Evolutionary conservation across 768 basidiomycete genomes (phyloP), one percentile per base, ranked within the genome.

Genomic region (Gloeopeniophorella convolvens): DNA sequence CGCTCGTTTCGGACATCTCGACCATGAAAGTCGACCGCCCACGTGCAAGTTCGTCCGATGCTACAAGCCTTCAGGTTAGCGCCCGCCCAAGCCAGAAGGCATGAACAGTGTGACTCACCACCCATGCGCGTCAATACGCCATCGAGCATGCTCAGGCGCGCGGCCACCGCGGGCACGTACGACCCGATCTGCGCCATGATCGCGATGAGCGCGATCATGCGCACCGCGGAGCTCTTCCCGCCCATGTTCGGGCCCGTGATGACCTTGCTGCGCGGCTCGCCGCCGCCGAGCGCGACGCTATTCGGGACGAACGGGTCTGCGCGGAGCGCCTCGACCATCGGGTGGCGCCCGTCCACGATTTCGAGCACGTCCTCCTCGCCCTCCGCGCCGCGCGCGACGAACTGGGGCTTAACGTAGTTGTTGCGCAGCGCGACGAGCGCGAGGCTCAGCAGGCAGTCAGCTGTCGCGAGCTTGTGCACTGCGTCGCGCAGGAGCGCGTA

Each of bases 1-100:
- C 89, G 59, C 83, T 85, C 0, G 94, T 96, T 64, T 97, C 93
- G 5, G 85, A 75, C 75, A 98, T 84, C 66, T 99, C 95, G 3
- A 97, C 89, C 94, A 96, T 96, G 65, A 97, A 96, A 0, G 89
- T 98, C 0, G 92, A 95, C 7, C 89, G 80, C 0, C 92, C 92
- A 32, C 85, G 76, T 5, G 82, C 78, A 21, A 97, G 66, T 56
- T 96, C 91, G 63, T 98, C 95, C 9, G 82, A 85, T 0, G 95
- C 95, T 85, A 50, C 11, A 18, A 23, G 35, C 27, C 4, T 12
- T 31, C 7, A 46, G 35, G 7, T 8, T 31, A 57, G 33, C 57
- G 40, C 42, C 30, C 27, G 21, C 35, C 12, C 13, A 40, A 35
- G 26, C 42, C 44, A 28, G 37, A 34, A 33, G 42, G 21, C n/a